A percentile compares a stretch with the other conserved stretches of the same genome.
These are phyloP conservation scores for Astrothelium macrocarpum DNA, from an alignment of 495 filamentous ascomycete genomes.

Conservation along the genomic window DNA sequence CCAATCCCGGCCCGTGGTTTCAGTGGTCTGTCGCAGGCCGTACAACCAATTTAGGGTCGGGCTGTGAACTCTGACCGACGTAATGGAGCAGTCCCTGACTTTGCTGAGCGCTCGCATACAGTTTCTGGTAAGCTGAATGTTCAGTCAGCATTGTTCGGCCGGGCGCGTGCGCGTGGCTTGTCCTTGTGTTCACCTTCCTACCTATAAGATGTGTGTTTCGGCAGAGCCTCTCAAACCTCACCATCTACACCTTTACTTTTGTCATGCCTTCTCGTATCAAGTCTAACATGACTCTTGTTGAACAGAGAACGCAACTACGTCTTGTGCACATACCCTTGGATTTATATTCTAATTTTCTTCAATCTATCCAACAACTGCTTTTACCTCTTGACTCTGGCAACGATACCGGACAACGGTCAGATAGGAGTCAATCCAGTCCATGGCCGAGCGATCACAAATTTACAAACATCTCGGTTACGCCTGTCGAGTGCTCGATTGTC, in stretches of 20 bases:
- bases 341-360: constrained; percentile 70
- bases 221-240: background rate
- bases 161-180: background rate
- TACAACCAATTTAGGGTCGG: background rate
- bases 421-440: constrained; percentile 13
- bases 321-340: constrained; percentile 85
- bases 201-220: constrained; percentile 1
- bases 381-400: constrained; percentile 49
- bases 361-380: constrained; percentile 75
- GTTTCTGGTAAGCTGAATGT: constrained; percentile 27
- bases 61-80: background rate
- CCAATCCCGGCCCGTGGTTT: background rate
- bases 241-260: background rate
- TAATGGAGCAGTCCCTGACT: constrained; percentile 30
- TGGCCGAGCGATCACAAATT: constrained; percentile 58
- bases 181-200: constrained; percentile 9
- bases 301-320: constrained; percentile 74
- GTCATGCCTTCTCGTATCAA: background rate
- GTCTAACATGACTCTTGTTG: constrained; percentile 21
- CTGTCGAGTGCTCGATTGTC: constrained; percentile 85
- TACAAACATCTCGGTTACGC: constrained; percentile 86
- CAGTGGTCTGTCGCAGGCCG: background rate
- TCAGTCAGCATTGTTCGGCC: constrained; percentile 7
- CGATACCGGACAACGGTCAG: constrained; percentile 28
- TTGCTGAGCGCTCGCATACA: constrained; percentile 31